These are phyloP conservation scores for Panaeolus cyanescens DNA, from an alignment of 768 basidiomycete species.

Conservation along the genomic window DNA sequence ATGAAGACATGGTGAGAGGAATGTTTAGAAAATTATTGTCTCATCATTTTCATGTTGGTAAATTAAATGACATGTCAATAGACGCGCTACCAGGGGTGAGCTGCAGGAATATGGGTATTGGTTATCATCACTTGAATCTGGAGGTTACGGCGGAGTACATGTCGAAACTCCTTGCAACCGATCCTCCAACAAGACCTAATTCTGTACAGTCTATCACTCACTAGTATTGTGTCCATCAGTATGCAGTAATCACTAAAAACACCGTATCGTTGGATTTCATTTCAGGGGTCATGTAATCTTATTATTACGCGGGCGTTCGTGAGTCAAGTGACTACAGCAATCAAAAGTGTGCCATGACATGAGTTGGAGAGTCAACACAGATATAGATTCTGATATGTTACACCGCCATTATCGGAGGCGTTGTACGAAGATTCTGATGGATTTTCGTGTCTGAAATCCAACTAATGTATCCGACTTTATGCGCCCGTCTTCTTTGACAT, in stretches of 20 bases:
- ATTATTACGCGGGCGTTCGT: background rate
- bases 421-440: constrained; percentile 1
- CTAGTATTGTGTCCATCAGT: background rate
- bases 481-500: constrained; percentile 2
- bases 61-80: constrained; percentile 3
- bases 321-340: constrained; percentile 1
- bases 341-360: background rate
- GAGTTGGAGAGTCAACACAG: constrained; percentile 2
- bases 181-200: constrained; percentile 1
- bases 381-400: constrained; percentile 1
- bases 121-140: background rate
- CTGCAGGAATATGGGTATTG: background rate
- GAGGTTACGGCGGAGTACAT: background rate
- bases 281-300: constrained; percentile 2
- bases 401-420: constrained; percentile 1
- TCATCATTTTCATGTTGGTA: background rate
- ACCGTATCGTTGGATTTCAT: constrained; percentile 1
- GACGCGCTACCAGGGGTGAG: background rate
- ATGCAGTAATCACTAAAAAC: background rate
- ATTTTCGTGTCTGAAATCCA: background rate
- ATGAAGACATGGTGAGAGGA: background rate
- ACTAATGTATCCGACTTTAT: background rate
- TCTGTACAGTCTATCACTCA: background rate
- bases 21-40: background rate
- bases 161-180: constrained; percentile 1